Conservation (phyloP, 2,329 filamentous ascomycete genomes). For the Paracoccidioides lutzii region DNA sequence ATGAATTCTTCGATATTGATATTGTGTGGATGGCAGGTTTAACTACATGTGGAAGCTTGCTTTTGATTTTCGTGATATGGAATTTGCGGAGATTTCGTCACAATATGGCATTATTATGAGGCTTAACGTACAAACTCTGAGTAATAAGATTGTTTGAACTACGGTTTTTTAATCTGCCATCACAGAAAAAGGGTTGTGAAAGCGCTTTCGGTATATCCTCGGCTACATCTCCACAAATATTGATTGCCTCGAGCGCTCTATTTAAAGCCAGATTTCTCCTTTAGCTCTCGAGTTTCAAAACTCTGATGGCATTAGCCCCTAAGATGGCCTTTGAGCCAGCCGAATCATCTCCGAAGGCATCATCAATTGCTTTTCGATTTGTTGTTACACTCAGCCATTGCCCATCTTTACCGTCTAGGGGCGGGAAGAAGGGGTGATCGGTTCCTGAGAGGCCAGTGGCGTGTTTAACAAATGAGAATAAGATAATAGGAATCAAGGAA, state of each 20-base stretch:
- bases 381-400: conserved; percentile 36
- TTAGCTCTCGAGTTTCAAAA: conserved; percentile 25
- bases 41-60: neutral
- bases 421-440: conserved; percentile 35
- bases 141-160: too few relatives aligned
- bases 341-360: conserved; percentile 22
- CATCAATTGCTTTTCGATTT: conserved; percentile 34
- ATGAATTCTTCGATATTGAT: neutral
- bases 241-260: too few relatives aligned
- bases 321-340: conserved; percentile 25
- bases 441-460: conserved; percentile 21
- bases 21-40: neutral
- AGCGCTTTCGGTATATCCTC: too few relatives aligned
- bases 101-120: neutral
- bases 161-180: too few relatives aligned
- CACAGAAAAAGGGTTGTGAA: too few relatives aligned
- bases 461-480: neutral
- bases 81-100: neutral
- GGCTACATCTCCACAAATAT: too few relatives aligned
- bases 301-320: conserved; percentile 33
- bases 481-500: neutral
- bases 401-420: conserved; percentile 21
- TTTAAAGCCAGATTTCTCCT: neutral
- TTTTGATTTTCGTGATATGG: neutral
- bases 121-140: too few relatives aligned